These are phyloP conservation scores for Sisymbrium irio DNA, from an alignment of 345 rosid genomes.

Conservation along the genomic window DNA sequence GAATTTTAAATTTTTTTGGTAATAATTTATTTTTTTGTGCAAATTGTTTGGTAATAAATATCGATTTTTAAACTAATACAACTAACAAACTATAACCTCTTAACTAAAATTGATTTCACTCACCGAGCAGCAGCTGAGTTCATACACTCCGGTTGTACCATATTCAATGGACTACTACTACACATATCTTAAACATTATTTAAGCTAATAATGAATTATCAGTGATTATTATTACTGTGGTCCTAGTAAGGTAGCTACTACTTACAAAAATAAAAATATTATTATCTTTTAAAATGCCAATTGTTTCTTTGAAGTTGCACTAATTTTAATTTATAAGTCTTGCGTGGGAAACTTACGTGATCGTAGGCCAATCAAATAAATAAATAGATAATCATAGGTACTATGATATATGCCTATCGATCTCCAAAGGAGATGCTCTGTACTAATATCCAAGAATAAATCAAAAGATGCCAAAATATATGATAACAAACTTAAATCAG, in stretches of 20 bases:
- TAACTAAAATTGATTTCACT: background rate
- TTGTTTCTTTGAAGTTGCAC: background rate
- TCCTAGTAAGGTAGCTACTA: slow-evolving; percentile 11
- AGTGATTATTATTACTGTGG: slow-evolving; percentile 28
- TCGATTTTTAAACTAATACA: background rate
- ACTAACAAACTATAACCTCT: background rate
- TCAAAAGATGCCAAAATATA: slow-evolving; percentile 26
- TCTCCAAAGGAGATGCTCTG: slow-evolving; percentile 26
- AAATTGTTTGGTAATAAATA: too few relatives aligned
- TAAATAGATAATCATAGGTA: background rate
- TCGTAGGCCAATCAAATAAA: slow-evolving; percentile 5
- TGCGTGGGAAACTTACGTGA: slow-evolving; percentile 4
- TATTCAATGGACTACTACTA: slow-evolving; percentile 13
- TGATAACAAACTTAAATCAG: background rate
- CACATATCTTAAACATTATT: background rate
- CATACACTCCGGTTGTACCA: background rate
- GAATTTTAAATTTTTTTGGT: background rate
- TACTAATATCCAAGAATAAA: slow-evolving; percentile 13
- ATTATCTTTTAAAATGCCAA: background rate
- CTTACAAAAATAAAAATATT: background rate
- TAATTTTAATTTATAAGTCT: background rate
- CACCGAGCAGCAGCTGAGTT: background rate
- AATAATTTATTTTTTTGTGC: too few relatives aligned
- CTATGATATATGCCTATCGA: slow-evolving; percentile 16
- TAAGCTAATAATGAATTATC: background rate